phyloP scores from a whole-genome alignment of 257 asterid species.

The Cynanchum wilfordii region DNA sequence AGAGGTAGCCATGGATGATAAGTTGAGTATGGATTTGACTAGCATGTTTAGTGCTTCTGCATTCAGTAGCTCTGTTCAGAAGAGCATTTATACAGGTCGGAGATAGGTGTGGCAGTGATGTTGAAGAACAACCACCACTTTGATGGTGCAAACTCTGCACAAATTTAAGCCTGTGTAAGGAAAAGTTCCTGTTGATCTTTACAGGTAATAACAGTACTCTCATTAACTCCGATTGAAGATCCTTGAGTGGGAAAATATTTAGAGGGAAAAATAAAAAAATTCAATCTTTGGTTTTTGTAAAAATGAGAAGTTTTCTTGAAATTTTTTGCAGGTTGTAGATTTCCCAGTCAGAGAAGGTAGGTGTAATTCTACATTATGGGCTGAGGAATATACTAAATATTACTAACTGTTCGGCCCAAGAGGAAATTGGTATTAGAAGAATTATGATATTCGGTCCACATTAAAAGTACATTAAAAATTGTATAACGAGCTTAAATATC shows the following conservation, averaged over 20 bases:
- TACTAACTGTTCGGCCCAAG: too few relatives aligned
- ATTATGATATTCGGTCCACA: too few relatives aligned
- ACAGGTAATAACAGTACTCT: constrained; percentile 16
- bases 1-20: constrained; percentile 26
- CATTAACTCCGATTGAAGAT: constrained; percentile 13
- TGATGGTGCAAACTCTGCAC: constrained; percentile 14
- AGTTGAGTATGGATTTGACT: constrained; percentile 49
- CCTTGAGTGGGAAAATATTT: not conserved
- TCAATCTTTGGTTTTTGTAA: not conserved
- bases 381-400: too few relatives aligned
- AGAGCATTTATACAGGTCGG: constrained; percentile 30
- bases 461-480: too few relatives aligned
- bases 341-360: too few relatives aligned
- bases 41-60: constrained; percentile 29
- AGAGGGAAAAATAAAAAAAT: not conserved
- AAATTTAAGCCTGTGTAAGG: constrained; percentile 1
- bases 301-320: too few relatives aligned
- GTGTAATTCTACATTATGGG: too few relatives aligned
- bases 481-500: too few relatives aligned
- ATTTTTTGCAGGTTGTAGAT: too few relatives aligned
- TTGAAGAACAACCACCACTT: not conserved
- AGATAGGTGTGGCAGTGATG: constrained; percentile 11
- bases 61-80: constrained; percentile 20
- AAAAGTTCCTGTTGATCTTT: not conserved
- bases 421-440: too few relatives aligned